These are phyloP conservation scores for Trichoderma reesei DNA, from an alignment of 495 filamentous ascomycete genomes.

Conservation along the genomic window DNA sequence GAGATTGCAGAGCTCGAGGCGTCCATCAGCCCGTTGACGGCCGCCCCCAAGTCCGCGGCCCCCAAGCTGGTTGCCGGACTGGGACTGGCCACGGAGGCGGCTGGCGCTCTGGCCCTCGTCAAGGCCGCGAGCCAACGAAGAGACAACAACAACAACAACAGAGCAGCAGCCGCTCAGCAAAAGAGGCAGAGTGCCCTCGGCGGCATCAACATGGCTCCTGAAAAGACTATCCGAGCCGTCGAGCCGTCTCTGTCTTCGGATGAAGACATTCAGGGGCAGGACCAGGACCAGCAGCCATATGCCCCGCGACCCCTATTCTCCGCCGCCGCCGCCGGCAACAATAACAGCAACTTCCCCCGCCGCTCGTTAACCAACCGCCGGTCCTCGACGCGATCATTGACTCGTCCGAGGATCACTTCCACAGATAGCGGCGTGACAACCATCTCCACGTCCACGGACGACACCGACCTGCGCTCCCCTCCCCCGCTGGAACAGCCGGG, in stretches of 20 bases:
- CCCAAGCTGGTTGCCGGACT: background rate
- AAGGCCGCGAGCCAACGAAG: background rate
- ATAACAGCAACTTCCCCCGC: background rate
- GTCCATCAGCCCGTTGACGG: background rate
- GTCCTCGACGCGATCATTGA: conserved; percentile 1
- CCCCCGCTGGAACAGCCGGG: background rate
- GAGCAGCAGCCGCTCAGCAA: background rate
- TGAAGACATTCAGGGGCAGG: background rate
- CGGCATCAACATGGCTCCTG: background rate
- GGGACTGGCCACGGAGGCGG: background rate
- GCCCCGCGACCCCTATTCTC: conserved; percentile 1
- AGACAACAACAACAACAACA: background rate
- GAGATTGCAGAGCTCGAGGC: conserved; percentile 12
- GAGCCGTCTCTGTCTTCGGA: background rate
- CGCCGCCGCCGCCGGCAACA: background rate
- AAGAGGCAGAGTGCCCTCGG: background rate
- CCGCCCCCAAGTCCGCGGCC: background rate
- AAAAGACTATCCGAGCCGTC: background rate
- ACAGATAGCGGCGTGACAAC: conserved; percentile 4
- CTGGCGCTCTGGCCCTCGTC: background rate
- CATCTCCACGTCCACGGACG: conserved; percentile 4
- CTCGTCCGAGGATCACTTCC: background rate
- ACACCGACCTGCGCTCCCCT: background rate
- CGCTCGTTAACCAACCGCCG: background rate
- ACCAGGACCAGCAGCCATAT: background rate